A percentile compares a stretch with the other conserved stretches of the same genome.
Evolutionary conservation across 1,139 yeast species (phyloP).

Genomic region (Yamadazyma kanchanaburiensis): DNA sequence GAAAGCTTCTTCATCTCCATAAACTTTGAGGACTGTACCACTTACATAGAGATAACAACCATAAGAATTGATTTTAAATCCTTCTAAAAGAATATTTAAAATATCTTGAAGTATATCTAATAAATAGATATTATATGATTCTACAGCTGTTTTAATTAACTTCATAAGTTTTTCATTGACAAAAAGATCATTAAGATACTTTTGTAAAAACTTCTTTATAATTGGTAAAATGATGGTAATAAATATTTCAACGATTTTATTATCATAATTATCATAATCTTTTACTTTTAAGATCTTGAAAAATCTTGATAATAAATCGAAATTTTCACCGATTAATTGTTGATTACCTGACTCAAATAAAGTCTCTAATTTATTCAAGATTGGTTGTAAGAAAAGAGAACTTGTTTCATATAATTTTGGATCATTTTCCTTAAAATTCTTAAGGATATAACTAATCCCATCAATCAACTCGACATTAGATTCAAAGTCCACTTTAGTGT

Average conservation of each 20-base stretch:
- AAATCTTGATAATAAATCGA: constrained; percentile 73
- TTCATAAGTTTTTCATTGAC: constrained; percentile 77
- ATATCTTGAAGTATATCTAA: constrained; percentile 61
- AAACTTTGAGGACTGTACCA: constrained; percentile 77
- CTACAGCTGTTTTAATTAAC: constrained; percentile 62
- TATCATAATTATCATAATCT: constrained; percentile 30
- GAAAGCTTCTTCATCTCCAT: constrained; percentile 54
- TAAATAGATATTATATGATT: constrained; percentile 65
- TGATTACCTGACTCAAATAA: constrained; percentile 14
- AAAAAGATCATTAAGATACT: constrained; percentile 51
- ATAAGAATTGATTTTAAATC: constrained; percentile 63
- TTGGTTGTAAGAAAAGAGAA: constrained; percentile 65
- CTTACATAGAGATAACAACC: constrained; percentile 94
- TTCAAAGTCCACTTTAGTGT: constrained; percentile 54
- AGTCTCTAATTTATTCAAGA: constrained; percentile 47
- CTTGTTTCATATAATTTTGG: constrained; percentile 27
- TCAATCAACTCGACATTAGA: constrained; percentile 81
- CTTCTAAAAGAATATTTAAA: constrained; percentile 60
- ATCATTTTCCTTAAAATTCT: constrained; percentile 41
- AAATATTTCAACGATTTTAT: constrained; percentile 59
- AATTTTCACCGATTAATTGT: constrained; percentile 60
- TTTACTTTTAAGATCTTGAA: constrained; percentile 53
- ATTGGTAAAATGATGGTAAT: constrained; percentile 59
- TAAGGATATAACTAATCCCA: constrained; percentile 84
- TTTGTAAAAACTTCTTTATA: constrained; percentile 44